Evolutionary conservation across 2,329 filamentous ascomycete species (phyloP).

Genomic region (Penicillium sp.): DNA sequence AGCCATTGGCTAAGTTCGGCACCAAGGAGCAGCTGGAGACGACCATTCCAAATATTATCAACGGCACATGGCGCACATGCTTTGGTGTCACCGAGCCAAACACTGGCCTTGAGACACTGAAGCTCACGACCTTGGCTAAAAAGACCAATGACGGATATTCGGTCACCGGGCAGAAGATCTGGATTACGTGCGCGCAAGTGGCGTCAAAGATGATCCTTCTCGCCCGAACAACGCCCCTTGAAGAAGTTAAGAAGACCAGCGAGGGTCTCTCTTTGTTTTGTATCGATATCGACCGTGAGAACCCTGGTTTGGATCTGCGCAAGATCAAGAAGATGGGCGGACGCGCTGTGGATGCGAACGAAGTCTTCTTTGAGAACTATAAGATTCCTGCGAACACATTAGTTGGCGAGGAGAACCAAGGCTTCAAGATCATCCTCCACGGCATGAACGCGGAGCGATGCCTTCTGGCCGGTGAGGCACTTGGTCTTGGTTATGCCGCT

Average conservation of each 20-base stretch:
- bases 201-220: slow-evolving; percentile 81
- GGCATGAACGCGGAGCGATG: slow-evolving; percentile 80
- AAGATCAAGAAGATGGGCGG: slow-evolving; percentile 85
- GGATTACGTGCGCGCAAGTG: slow-evolving; percentile 83
- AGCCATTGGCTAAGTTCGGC: slow-evolving; percentile 71
- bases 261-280: slow-evolving; percentile 78
- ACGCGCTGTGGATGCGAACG: slow-evolving; percentile 77
- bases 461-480: slow-evolving; percentile 73
- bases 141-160: slow-evolving; percentile 62
- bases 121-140: slow-evolving; percentile 64
- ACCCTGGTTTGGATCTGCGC: slow-evolving; percentile 64
- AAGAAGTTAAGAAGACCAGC: slow-evolving; percentile 67
- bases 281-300: slow-evolving; percentile 66
- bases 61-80: slow-evolving; percentile 69
- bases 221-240: slow-evolving; percentile 69
- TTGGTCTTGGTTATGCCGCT: slow-evolving; percentile 76
- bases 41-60: slow-evolving; percentile 70
- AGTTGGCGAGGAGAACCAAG: slow-evolving; percentile 70
- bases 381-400: slow-evolving; percentile 62
- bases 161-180: slow-evolving; percentile 79
- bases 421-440: slow-evolving; percentile 76
- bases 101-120: slow-evolving; percentile 74
- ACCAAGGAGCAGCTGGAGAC: slow-evolving; percentile 61
- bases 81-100: slow-evolving; percentile 87
- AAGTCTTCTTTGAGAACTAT: slow-evolving; percentile 85